Percentiles rank a stretch among this genome's conserved stretches.
Conservation (phyloP, 768 basidiomycete species). For the Hygrophoropsis aurantiaca region DNA sequence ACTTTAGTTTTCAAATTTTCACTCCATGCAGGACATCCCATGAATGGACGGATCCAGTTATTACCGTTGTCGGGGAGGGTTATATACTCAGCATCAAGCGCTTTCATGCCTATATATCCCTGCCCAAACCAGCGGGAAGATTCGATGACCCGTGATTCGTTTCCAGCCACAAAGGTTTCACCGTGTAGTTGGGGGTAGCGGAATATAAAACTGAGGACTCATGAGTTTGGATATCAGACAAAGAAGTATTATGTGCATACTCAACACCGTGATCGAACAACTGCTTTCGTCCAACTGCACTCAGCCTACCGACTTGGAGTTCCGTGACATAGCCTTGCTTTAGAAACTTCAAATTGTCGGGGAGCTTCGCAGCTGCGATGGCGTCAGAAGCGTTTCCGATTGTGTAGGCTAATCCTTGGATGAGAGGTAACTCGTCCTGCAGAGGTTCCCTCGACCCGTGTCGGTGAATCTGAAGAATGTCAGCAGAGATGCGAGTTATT, state of each 20-base stretch:
- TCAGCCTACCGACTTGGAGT: constrained; percentile 34
- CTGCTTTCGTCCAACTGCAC: constrained; percentile 29
- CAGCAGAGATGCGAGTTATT: background rate
- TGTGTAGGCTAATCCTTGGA: constrained; percentile 27
- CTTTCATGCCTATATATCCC: constrained; percentile 36
- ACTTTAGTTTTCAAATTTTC: background rate
- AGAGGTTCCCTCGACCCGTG: constrained; percentile 36
- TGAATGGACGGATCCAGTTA: constrained; percentile 43
- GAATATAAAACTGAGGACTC: constrained; percentile 16
- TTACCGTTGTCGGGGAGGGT: constrained; percentile 32
- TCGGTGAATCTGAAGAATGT: constrained; percentile 28
- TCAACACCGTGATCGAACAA: constrained; percentile 36
- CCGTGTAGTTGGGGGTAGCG: constrained; percentile 21
- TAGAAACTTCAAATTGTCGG: constrained; percentile 28
- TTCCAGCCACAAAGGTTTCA: constrained; percentile 13
- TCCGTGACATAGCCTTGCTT: constrained; percentile 30
- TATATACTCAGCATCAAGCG: constrained; percentile 25
- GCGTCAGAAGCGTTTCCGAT: constrained; percentile 20
- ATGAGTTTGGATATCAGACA: no score
- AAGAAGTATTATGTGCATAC: constrained; percentile 9
- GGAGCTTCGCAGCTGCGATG: constrained; percentile 25
- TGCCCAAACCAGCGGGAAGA: constrained; percentile 41
- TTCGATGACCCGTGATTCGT: constrained; percentile 30
- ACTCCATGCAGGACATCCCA: constrained; percentile 34
- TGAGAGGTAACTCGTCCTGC: constrained; percentile 30